These are phyloP conservation scores for Claviceps sp. DNA, from an alignment of 2,329 filamentous ascomycete genomes.

Conservation along the genomic window DNA sequence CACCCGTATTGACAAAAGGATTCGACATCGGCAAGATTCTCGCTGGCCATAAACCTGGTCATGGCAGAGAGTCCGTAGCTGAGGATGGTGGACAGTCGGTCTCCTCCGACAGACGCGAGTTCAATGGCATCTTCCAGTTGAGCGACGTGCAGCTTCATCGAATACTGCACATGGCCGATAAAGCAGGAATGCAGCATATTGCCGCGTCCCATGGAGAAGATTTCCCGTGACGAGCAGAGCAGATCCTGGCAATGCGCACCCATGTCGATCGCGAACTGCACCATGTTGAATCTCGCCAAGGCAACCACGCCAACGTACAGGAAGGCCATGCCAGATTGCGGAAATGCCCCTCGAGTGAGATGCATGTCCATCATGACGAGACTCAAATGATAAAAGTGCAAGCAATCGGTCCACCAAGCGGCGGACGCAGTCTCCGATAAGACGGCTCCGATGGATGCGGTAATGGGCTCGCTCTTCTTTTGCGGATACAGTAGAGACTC, in stretches of 20 bases:
- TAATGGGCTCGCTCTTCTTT: conserved; percentile 33
- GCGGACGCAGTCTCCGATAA: conserved; percentile 56
- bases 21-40: conserved; percentile 57
- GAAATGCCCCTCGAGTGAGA: conserved; percentile 48
- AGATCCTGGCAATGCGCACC: conserved; percentile 50
- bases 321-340: conserved; percentile 57
- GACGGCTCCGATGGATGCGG: conserved; percentile 55
- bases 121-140: conserved; percentile 55
- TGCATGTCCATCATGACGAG: conserved; percentile 55
- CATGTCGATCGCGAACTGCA: conserved; percentile 52
- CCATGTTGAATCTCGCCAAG: conserved; percentile 56
- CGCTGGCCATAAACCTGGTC: conserved; percentile 55
- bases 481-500: conserved; percentile 30
- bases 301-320: conserved; percentile 55
- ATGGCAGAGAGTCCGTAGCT: conserved; percentile 55
- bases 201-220: conserved; percentile 53
- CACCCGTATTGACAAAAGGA: conserved; percentile 58
- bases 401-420: conserved; percentile 58
- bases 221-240: conserved; percentile 47
- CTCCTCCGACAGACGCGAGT: conserved; percentile 51
- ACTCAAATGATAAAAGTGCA: conserved; percentile 60
- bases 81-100: conserved; percentile 58
- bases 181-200: conserved; percentile 58
- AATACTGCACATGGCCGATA: conserved; percentile 54
- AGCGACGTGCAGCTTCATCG: conserved; percentile 42